Conservation (phyloP, 306 rosid genomes). For the cucumber (Cucumis sativus) region Cucumber_9930_V3 NC_026659.2:31719001-31719500, state of each 20-base stretch:
- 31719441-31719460: background rate
- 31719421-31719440: background rate
- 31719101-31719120: background rate
- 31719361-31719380: background rate
- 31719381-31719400: background rate
- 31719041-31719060: background rate
- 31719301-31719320: background rate
- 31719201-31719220: background rate
- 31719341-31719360: background rate
- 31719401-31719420: background rate
- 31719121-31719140: background rate
- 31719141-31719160: background rate
- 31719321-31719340: background rate
- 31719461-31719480: background rate
- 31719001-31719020: background rate
- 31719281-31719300: background rate
- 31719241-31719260: background rate
- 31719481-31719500: background rate
- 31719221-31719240: background rate
- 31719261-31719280: background rate
- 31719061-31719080: constrained; percentile 4
- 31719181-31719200: background rate
- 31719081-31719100: background rate
- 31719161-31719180: background rate
- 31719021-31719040: background rate